A percentile compares a stretch with the other conserved stretches of the same genome.
These are phyloP conservation scores for Xylariaceae sp. DNA, from an alignment of 2,329 filamentous ascomycete species.

Conservation along the genomic window DNA sequence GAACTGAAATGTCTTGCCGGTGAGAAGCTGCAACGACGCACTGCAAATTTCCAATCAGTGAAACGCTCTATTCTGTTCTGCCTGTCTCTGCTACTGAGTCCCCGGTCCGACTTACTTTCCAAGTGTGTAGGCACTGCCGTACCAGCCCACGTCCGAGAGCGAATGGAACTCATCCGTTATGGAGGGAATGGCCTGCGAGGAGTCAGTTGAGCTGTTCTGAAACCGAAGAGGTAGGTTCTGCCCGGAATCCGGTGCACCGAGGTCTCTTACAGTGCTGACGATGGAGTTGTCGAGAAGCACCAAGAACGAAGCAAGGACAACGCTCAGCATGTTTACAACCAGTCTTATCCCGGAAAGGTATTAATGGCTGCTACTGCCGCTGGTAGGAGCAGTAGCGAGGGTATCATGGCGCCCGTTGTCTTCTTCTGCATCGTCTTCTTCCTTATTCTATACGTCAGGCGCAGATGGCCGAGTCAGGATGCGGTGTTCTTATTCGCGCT, in stretches of 20 bases:
- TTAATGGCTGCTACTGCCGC: too few species aligned
- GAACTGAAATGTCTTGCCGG: neutral
- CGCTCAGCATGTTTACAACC: too few species aligned
- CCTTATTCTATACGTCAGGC: too few species aligned
- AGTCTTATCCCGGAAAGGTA: too few species aligned
- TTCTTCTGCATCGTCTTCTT: too few species aligned
- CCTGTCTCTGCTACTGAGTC: too few species aligned
- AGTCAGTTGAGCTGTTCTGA: neutral
- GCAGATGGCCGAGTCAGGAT: too few species aligned
- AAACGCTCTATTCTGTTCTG: too few species aligned
- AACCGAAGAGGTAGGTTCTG: neutral
- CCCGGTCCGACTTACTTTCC: conserved; percentile 6
- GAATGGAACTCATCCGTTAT: conserved; percentile 10
- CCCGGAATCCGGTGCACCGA: neutral
- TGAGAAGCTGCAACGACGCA: conserved; percentile 8
- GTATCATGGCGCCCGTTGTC: too few species aligned
- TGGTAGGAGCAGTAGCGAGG: too few species aligned
- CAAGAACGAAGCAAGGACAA: neutral
- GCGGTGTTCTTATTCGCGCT: too few species aligned
- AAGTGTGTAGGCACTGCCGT: conserved; percentile 8
- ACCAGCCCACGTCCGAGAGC: conserved; percentile 11
- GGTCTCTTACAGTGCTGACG: neutral
- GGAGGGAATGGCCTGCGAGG: conserved; percentile 5
- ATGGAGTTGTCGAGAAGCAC: neutral
- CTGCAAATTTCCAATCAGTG: too few species aligned